A percentile compares a stretch with the other conserved stretches of the same genome.
phyloP scores from a whole-genome alignment of 331 rosid genomes.

The Prunus yedoensis region DNA sequence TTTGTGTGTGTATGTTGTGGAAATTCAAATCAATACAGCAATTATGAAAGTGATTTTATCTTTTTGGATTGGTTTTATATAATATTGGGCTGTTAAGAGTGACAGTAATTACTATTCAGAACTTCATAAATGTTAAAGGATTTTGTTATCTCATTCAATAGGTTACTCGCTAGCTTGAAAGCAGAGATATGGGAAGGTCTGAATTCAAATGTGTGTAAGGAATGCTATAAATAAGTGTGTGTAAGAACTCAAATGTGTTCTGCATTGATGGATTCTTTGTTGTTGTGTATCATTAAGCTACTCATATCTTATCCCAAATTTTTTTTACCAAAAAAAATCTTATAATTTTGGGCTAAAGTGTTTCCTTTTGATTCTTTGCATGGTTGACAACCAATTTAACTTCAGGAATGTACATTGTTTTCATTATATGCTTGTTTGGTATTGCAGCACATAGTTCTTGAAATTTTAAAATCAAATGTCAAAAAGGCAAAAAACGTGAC shows the following conservation, averaged over 20 bases:
- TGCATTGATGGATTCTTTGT: neutral
- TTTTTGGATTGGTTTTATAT: neutral
- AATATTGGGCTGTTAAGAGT: neutral
- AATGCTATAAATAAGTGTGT: neutral
- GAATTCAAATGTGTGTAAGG: neutral
- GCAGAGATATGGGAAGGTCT: neutral
- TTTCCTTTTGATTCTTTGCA: neutral
- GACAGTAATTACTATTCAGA: neutral
- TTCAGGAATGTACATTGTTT: neutral
- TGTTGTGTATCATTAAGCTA: neutral
- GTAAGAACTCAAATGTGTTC: conserved; percentile 4
- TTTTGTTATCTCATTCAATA: neutral
- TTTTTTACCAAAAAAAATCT: neutral
- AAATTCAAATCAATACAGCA: neutral
- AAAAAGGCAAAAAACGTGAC: neutral
- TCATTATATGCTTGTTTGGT: neutral
- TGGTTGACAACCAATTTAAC: neutral
- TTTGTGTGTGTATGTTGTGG: neutral
- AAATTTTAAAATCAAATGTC: neutral
- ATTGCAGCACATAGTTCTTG: neutral
- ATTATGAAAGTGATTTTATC: neutral
- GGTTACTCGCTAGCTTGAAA: neutral
- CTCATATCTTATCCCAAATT: neutral
- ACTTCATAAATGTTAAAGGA: neutral
- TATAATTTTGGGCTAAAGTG: neutral